These are phyloP conservation scores for Termitomyces sp. DNA, from an alignment of 768 basidiomycete species.

Conservation along the genomic window DNA sequence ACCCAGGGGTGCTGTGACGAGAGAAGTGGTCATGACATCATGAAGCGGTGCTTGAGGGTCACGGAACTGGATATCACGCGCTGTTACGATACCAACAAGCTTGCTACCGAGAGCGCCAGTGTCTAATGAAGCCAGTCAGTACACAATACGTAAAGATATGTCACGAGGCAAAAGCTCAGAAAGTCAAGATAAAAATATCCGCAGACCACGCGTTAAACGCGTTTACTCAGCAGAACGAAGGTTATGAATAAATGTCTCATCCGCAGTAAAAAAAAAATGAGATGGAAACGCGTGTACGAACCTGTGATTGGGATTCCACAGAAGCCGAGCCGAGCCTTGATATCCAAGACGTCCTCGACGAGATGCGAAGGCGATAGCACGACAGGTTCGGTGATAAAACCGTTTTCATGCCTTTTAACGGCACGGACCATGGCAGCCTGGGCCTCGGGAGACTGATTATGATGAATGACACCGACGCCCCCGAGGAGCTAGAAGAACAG, in stretches of 20 bases:
- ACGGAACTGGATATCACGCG: conserved; percentile 94
- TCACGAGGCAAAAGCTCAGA: conserved; percentile 27
- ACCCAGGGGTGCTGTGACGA: conserved; percentile 84
- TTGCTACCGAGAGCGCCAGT: conserved; percentile 84
- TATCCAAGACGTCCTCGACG: conserved; percentile 88
- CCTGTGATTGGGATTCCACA: conserved; percentile 97
- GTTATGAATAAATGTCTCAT: conserved; percentile 54
- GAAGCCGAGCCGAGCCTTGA: conserved; percentile 89
- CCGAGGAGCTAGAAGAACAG: conserved; percentile 70
- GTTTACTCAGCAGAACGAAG: conserved; percentile 92
- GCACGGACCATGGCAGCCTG: conserved; percentile 98
- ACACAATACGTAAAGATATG: conserved; percentile 4
- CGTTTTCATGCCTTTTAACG: conserved; percentile 98
- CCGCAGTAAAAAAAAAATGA: conserved; percentile 17
- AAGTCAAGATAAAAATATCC: conserved; percentile 38
- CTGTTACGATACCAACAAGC: conserved; percentile 94
- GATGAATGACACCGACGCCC: conserved; percentile 97
- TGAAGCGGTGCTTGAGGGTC: conserved; percentile 56
- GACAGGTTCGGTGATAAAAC: conserved; percentile 94
- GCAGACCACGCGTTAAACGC: conserved; percentile 65
- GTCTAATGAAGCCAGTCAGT: conserved; percentile 43
- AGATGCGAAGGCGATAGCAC: conserved; percentile 72
- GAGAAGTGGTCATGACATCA: conserved; percentile 83
- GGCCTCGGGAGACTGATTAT: conserved; percentile 78
- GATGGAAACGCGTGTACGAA: conserved; percentile 34